Conservation (phyloP, 1,284 basidiomycete genomes). For the Melanopsichium pennsylvanicum region DNA sequence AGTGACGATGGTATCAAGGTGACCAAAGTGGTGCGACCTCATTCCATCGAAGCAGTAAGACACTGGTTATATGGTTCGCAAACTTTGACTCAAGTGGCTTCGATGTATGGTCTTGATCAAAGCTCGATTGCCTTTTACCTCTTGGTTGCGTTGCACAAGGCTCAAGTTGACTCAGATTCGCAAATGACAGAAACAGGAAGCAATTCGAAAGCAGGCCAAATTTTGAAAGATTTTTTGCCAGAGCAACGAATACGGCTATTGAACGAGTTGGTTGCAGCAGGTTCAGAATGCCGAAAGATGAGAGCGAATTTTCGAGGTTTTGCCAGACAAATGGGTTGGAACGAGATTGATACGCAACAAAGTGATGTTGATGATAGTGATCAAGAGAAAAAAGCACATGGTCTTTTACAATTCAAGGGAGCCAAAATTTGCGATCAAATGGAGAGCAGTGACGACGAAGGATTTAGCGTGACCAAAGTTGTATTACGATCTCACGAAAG, state of each 20-base stretch:
- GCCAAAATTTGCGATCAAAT: too few species aligned
- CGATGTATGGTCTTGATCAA: constrained; percentile 17
- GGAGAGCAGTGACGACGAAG: too few species aligned
- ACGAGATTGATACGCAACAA: not conserved
- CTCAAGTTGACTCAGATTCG: not conserved
- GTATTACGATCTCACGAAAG: too few species aligned
- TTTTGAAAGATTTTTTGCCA: constrained; percentile 9
- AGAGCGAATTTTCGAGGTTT: too few species aligned
- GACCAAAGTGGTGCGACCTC: constrained; percentile 18
- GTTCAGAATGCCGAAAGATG: too few species aligned
- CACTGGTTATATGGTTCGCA: constrained; percentile 24
- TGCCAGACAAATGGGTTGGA: constrained; percentile 20
- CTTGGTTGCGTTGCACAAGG: constrained; percentile 11
- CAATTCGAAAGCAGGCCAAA: too few species aligned
- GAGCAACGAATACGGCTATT: constrained; percentile 5
- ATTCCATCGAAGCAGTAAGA: constrained; percentile 23
- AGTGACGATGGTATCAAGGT: constrained; percentile 19
- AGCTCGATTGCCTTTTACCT: constrained; percentile 30
- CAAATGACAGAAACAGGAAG: too few species aligned
- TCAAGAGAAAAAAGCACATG: too few species aligned
- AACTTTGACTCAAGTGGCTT: constrained; percentile 13
- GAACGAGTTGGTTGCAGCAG: constrained; percentile 4
- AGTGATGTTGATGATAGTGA: too few species aligned
- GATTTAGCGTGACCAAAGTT: too few species aligned
- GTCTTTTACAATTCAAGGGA: too few species aligned